phyloP scores from a whole-genome alignment of 2,329 filamentous ascomycete species.

The Trichoderma sp. region DNA sequence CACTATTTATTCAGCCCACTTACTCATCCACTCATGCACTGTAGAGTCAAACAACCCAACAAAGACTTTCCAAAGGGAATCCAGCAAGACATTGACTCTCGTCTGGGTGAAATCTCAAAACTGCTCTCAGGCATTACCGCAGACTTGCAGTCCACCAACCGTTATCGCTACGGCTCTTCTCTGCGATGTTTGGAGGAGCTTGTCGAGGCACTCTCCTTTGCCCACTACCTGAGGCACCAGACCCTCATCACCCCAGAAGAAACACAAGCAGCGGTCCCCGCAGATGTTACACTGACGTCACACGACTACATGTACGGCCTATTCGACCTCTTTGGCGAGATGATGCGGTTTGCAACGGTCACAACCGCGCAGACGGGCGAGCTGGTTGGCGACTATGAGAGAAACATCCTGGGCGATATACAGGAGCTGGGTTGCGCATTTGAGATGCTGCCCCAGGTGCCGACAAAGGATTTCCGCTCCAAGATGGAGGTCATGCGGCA shows the following conservation, averaged over 20 bases:
- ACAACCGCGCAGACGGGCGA: slow-evolving; percentile 74
- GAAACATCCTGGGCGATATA: slow-evolving; percentile 77
- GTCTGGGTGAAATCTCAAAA: slow-evolving; percentile 68
- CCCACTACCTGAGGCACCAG: slow-evolving; percentile 81
- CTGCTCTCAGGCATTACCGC: slow-evolving; percentile 68
- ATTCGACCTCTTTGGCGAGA: slow-evolving; percentile 91
- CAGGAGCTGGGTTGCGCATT: slow-evolving; percentile 75
- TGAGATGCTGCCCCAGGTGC: slow-evolving; percentile 68
- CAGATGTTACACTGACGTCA: slow-evolving; percentile 65
- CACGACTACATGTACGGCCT: slow-evolving; percentile 89
- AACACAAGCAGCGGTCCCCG: slow-evolving; percentile 51
- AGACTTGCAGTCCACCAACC: slow-evolving; percentile 78
- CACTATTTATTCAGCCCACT: not conserved
- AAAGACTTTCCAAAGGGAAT: slow-evolving; percentile 68
- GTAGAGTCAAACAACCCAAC: slow-evolving; percentile 65
- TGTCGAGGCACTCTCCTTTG: slow-evolving; percentile 87
- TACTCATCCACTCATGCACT: not conserved
- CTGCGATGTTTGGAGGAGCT: slow-evolving; percentile 91
- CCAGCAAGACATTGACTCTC: slow-evolving; percentile 67
- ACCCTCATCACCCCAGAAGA: slow-evolving; percentile 69
- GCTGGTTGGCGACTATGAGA: slow-evolving; percentile 43
- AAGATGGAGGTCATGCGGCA: slow-evolving; percentile 86
- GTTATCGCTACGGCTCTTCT: slow-evolving; percentile 76
- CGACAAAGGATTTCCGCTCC: slow-evolving; percentile 61
- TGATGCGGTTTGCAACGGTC: slow-evolving; percentile 96